Evolutionary conservation across 2,329 filamentous ascomycete genomes (phyloP), one percentile per base, ranked within the genome.

Genomic region (Akanthomyces uredinophilus): DNA sequence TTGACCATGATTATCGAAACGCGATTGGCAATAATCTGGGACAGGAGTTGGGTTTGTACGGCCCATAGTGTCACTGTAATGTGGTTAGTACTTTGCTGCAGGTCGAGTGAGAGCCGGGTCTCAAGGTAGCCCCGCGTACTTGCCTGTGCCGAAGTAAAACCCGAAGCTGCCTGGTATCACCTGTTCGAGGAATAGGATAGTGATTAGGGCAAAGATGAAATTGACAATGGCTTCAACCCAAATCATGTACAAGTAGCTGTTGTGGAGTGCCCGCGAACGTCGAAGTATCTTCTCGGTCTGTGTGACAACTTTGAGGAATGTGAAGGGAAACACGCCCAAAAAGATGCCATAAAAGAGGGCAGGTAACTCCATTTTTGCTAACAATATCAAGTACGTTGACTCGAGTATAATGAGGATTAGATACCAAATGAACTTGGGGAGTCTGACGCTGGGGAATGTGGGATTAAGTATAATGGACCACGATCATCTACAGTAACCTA

Each of bases 11-110:
- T 77, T 5, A 79, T 68, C 0, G 73, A 68, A n/a, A 79, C 73
- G 43, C 77, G 75, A 61, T 79, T 79, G 62, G 76, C 75, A 62
- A 79, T 78, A 54, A 79, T 79, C 62, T 79, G 77, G 61, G 77
- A 74, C 3, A 78, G 67, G 1, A 78, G 69, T 41, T 79, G 77
- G 6, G 76, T 76, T 44, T 73, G 69, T 16, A 70, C 64, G 11
- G 62, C 63, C 65, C 67, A 68, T 16, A 67, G 59, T 13, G 37
- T 27, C 6, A 64, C 64, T 52, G 13, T 13, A 2, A 24, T 22
- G 13, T 22, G 20, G 32, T 35, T 35, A 35, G 7, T 35, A 35
- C 10, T 11, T 11, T 8, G 7, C 32, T 35, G 7, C 32, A 35
- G 32, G 7, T 6, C 32, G 32, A 8, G 2, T 10, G 4, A 5